Evolutionary conservation across 2,329 filamentous ascomycete genomes (phyloP).

Genomic region (Escovopsis sp.): DNA sequence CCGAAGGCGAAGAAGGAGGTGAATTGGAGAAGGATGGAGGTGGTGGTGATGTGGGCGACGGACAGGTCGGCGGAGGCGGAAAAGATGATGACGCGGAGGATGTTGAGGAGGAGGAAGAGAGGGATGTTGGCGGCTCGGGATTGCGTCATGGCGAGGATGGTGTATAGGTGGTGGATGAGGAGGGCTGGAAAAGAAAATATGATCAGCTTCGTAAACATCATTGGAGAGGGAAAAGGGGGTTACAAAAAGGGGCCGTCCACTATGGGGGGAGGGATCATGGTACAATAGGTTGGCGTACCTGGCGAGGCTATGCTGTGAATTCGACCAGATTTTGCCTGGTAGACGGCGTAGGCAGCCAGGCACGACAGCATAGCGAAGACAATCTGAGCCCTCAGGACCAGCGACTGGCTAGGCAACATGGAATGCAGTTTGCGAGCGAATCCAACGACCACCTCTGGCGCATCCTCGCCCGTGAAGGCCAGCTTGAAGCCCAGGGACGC

Average conservation of each 20-base stretch:
- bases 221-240: too few relatives aligned
- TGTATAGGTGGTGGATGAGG: slow-evolving; percentile 55
- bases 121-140: slow-evolving; percentile 75
- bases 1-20: slow-evolving; percentile 79
- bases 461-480: slow-evolving; percentile 73
- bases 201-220: too few relatives aligned
- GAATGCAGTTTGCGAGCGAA: slow-evolving; percentile 25
- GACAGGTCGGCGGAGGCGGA: slow-evolving; percentile 31
- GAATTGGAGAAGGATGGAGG: slow-evolving; percentile 63
- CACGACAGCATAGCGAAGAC: slow-evolving; percentile 33
- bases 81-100: slow-evolving; percentile 36
- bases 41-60: slow-evolving; percentile 46
- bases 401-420: slow-evolving; percentile 25
- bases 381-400: slow-evolving; percentile 32
- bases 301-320: slow-evolving; percentile 11
- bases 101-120: slow-evolving; percentile 60
- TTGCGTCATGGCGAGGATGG: slow-evolving; percentile 73
- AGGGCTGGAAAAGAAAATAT: slow-evolving; percentile 16
- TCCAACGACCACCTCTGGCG: slow-evolving; percentile 59
- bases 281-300: slow-evolving; percentile 14
- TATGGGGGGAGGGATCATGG: not conserved
- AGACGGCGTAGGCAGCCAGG: slow-evolving; percentile 22
- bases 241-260: not conserved
- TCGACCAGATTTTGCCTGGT: slow-evolving; percentile 19
- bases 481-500: slow-evolving; percentile 73